phyloP scores from a whole-genome alignment of 164 flowering plant species.

The Cinnamomum micranthum region DNA sequence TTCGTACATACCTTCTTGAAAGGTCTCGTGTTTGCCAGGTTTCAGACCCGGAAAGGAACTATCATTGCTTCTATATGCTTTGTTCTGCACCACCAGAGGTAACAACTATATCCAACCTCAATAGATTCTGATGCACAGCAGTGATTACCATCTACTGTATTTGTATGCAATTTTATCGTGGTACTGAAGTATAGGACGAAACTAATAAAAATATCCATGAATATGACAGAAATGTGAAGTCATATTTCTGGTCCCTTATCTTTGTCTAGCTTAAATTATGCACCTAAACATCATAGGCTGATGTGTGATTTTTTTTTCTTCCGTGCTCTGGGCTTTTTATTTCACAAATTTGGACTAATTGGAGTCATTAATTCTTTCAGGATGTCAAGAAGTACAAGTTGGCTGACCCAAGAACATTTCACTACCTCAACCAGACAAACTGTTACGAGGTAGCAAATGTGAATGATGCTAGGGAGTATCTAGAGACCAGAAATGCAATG shows the following conservation, averaged over 20 bases:
- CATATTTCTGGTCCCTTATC: background rate
- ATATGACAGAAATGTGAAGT: background rate
- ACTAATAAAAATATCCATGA: background rate
- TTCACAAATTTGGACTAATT: background rate
- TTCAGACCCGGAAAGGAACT: constrained; percentile 78
- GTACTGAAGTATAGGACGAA: background rate
- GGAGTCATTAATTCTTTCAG: constrained; percentile 28
- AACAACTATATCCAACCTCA: constrained; percentile 15
- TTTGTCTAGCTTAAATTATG: background rate
- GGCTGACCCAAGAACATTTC: constrained; percentile 68
- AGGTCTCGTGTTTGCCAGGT: constrained; percentile 86
- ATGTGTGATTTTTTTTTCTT: background rate
- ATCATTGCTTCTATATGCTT: constrained; percentile 86
- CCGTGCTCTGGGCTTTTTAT: too few relatives aligned
- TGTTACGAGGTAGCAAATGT: constrained; percentile 67
- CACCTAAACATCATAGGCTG: background rate
- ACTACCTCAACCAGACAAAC: constrained; percentile 74
- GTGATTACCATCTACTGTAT: background rate
- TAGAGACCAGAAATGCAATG: constrained; percentile 84
- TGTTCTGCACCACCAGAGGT: constrained; percentile 92
- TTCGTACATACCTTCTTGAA: constrained; percentile 79
- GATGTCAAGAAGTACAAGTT: constrained; percentile 63
- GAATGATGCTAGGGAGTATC: constrained; percentile 62
- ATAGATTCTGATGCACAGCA: background rate
- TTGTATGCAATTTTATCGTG: too few relatives aligned